Conservation (phyloP, 176 grass and related monocot species). For the Alopecurus myosuroides region DNA sequence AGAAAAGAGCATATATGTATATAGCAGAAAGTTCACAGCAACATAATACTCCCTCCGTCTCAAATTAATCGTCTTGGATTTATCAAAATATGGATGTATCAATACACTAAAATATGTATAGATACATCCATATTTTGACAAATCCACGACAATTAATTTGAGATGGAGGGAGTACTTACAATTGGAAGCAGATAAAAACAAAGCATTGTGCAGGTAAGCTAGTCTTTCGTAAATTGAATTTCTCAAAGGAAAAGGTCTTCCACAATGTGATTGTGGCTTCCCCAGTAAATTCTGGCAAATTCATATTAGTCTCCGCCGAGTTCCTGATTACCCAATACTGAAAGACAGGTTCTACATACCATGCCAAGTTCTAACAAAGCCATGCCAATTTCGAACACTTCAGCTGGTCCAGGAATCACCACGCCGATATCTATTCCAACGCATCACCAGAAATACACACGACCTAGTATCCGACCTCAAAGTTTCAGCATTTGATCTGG, state of each 20-base stretch:
- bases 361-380: background rate
- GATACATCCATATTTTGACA: too few species aligned
- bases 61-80: too few species aligned
- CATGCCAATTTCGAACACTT: background rate
- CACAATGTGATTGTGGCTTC: background rate
- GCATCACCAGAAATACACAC: background rate
- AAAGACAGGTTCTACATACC: background rate
- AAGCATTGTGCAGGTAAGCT: background rate
- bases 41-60: too few species aligned
- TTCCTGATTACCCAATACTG: background rate
- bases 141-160: too few species aligned
- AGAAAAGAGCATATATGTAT: background rate
- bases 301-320: background rate
- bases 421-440: background rate
- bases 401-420: background rate
- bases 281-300: constrained; percentile 3
- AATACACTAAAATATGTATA: too few species aligned
- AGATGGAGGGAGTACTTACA: too few species aligned
- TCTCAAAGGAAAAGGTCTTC: background rate
- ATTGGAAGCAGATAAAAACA: background rate
- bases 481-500: background rate
- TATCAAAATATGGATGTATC: too few species aligned
- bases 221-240: background rate
- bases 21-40: background rate
- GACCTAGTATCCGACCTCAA: background rate